Conservation (phyloP, 768 basidiomycete genomes). For the Rhodotorula diobovata region DNA sequence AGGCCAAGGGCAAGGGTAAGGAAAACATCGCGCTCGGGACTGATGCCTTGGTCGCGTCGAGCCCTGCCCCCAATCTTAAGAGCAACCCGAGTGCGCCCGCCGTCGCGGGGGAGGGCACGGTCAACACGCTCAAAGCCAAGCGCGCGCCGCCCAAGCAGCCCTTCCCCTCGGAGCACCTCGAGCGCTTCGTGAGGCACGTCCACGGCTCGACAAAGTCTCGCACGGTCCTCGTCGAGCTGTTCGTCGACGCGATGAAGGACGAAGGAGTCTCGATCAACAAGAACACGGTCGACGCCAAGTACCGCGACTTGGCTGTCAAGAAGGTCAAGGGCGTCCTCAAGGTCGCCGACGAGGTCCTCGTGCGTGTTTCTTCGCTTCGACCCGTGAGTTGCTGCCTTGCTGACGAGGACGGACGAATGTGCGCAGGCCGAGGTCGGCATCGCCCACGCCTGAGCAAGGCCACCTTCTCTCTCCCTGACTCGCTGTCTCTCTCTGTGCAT, state of each 20-base stretch:
- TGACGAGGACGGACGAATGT: too few relatives aligned
- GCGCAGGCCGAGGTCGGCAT: conserved; percentile 2
- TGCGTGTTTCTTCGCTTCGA: background rate
- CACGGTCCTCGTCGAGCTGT: conserved; percentile 8
- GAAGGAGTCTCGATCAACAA: background rate
- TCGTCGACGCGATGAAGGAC: conserved; percentile 5
- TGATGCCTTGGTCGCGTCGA: background rate
- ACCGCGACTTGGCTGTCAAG: conserved; percentile 8
- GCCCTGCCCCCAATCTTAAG: background rate
- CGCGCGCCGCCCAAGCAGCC: background rate
- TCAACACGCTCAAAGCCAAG: conserved; percentile 17
- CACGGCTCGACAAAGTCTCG: conserved; percentile 1
- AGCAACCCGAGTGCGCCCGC: background rate
- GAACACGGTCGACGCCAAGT: conserved; percentile 1
- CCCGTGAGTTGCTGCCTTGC: background rate
- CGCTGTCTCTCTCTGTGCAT: background rate
- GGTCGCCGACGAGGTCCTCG: conserved; percentile 2
- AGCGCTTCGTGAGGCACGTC: background rate
- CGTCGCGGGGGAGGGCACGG: background rate
- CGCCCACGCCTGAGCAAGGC: too few relatives aligned
- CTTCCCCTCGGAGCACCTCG: conserved; percentile 11
- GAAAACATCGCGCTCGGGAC: conserved; percentile 23
- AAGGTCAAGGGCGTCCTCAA: conserved; percentile 15
- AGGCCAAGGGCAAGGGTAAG: conserved; percentile 20
- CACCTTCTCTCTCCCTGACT: too few relatives aligned